phyloP scores from a whole-genome alignment of 495 filamentous ascomycete species.

The Trichoderma virens region DNA sequence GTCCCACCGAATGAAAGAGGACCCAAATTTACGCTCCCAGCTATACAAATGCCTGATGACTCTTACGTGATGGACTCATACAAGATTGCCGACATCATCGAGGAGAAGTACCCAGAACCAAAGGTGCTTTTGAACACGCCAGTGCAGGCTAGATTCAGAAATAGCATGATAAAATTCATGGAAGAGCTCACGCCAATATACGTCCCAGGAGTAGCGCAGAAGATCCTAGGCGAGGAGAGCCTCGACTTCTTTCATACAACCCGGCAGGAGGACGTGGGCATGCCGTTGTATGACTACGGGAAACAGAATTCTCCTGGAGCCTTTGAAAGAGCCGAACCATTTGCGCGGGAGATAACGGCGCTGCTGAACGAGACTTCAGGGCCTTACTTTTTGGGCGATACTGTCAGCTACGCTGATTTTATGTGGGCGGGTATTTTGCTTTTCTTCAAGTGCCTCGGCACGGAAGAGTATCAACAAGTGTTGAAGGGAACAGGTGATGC shows the following conservation, averaged over 20 bases:
- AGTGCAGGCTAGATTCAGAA: slow-evolving; percentile 23
- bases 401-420: slow-evolving; percentile 30
- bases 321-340: slow-evolving; percentile 29
- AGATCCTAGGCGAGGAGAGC: slow-evolving; percentile 29
- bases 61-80: slow-evolving; percentile 47
- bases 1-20: slow-evolving; percentile 14
- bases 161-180: slow-evolving; percentile 12
- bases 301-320: slow-evolving; percentile 27
- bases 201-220: slow-evolving; percentile 24
- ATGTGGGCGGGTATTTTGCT: slow-evolving; percentile 27
- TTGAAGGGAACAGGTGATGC: slow-evolving; percentile 1
- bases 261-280: slow-evolving; percentile 31
- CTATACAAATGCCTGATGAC: slow-evolving; percentile 39
- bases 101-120: slow-evolving; percentile 41
- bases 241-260: slow-evolving; percentile 36
- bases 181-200: slow-evolving; percentile 18
- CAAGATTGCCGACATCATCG: slow-evolving; percentile 41
- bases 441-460: slow-evolving; percentile 21
- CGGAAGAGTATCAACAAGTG: slow-evolving; percentile 3
- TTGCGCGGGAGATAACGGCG: slow-evolving; percentile 29
- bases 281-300: slow-evolving; percentile 34
- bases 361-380: slow-evolving; percentile 40
- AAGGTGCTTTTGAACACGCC: slow-evolving; percentile 41
- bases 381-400: slow-evolving; percentile 34
- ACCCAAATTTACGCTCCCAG: slow-evolving; percentile 39